These are phyloP conservation scores for Podaxis rugospora DNA, from an alignment of 768 basidiomycete genomes.

Conservation along the genomic window DNA sequence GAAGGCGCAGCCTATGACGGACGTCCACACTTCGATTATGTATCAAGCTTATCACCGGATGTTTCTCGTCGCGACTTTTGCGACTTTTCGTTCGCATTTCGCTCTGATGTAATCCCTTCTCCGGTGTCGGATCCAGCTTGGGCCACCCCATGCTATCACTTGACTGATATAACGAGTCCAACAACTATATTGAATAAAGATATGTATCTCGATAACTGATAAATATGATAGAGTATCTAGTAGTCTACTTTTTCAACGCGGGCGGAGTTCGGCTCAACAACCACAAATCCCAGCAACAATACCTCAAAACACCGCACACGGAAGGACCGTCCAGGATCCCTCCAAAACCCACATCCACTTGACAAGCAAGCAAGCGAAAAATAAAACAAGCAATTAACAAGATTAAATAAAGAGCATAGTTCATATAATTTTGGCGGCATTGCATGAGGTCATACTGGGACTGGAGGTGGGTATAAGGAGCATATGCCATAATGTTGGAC, in stretches of 20 bases:
- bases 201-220: background rate
- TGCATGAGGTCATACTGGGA: constrained; percentile 2
- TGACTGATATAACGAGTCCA: background rate
- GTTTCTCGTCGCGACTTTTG: too few species aligned
- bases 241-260: constrained; percentile 5
- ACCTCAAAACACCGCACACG: background rate
- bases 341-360: constrained; percentile 10
- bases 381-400: background rate
- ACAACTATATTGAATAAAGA: constrained; percentile 2
- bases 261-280: background rate
- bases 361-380: constrained; percentile 10
- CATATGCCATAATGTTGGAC: constrained; percentile 11
- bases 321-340: constrained; percentile 2
- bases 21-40: background rate
- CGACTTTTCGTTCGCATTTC: too few species aligned
- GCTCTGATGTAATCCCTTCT: too few species aligned
- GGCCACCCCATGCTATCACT: background rate
- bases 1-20: background rate
- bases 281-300: background rate
- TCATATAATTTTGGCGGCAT: constrained; percentile 9
- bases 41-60: background rate
- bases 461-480: background rate
- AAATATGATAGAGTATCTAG: background rate
- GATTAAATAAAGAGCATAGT: background rate
- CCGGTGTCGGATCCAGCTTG: too few species aligned